These are phyloP conservation scores for Chloranthus sessilifolius DNA, from an alignment of 164 flowering plant species.

Conservation along the genomic window DNA sequence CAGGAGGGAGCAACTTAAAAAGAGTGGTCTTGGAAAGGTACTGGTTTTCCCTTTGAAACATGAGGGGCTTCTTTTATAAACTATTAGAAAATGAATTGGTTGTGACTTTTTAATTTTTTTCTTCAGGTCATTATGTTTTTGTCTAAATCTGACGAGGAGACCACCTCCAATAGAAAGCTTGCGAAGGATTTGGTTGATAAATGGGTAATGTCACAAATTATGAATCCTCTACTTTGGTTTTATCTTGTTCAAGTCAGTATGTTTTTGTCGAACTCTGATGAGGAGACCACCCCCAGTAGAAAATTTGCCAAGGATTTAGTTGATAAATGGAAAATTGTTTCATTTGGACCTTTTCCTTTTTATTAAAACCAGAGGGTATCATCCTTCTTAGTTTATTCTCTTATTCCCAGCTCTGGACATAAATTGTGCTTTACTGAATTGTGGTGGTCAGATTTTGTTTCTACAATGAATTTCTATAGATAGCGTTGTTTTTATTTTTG, in stretches of 20 bases:
- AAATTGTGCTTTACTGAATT: no score
- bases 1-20: conserved; percentile 81
- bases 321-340: conserved; percentile 98
- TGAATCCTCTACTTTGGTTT: not conserved
- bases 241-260: conserved; percentile 73
- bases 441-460: no score
- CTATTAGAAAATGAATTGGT: not conserved
- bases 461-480: no score
- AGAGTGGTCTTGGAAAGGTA: conserved; percentile 93
- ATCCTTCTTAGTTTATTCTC: no score
- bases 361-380: no score
- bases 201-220: conserved; percentile 68
- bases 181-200: conserved; percentile 96
- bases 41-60: not conserved
- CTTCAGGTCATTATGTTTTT: conserved; percentile 94
- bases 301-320: conserved; percentile 95
- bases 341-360: no score
- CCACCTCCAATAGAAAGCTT: conserved; percentile 76
- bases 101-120: not conserved
- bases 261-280: conserved; percentile 93
- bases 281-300: conserved; percentile 83
- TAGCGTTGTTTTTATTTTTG: no score
- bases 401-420: no score
- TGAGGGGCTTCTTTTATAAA: not conserved
- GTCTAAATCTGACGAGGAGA: conserved; percentile 95